phyloP scores from a whole-genome alignment of 2,329 filamentous ascomycete species.

The Domatiomyces catenatus region DNA sequence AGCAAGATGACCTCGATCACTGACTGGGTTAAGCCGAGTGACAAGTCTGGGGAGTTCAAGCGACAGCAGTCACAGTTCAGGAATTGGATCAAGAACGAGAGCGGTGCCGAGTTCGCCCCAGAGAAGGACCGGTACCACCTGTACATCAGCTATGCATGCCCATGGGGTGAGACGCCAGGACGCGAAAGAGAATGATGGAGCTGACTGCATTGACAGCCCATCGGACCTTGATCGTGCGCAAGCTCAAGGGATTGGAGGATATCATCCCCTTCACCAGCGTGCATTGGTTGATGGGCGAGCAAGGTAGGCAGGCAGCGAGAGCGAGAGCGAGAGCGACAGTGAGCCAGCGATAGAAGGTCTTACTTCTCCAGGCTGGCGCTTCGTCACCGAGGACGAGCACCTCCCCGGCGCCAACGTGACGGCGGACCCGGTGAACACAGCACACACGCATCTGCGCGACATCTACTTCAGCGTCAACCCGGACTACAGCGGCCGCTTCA shows the following conservation, averaged over 20 bases:
- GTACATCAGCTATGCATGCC: constrained; percentile 86
- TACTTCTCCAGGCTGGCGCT: constrained; percentile 83
- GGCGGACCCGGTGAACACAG: constrained; percentile 46
- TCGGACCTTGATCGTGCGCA: constrained; percentile 70
- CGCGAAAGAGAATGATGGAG: neutral
- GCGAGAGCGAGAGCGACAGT: too few species aligned
- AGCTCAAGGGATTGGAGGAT: constrained; percentile 83
- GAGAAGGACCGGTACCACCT: constrained; percentile 89
- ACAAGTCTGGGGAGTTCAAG: constrained; percentile 78
- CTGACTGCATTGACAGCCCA: constrained; percentile 41
- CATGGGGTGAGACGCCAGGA: constrained; percentile 47
- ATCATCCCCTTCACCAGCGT: constrained; percentile 67
- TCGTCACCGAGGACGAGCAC: constrained; percentile 50
- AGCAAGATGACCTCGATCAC: constrained; percentile 43
- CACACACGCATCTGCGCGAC: constrained; percentile 57
- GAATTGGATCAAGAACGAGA: constrained; percentile 57
- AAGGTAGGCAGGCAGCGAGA: constrained; percentile 34
- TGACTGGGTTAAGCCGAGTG: constrained; percentile 59
- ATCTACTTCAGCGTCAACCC: constrained; percentile 64
- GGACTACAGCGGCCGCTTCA: constrained; percentile 64
- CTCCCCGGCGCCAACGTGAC: constrained; percentile 39
- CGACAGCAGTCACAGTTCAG: constrained; percentile 72
- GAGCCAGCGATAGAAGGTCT: too few species aligned
- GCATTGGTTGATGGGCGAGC: constrained; percentile 73
- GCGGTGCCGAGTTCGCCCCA: constrained; percentile 59